Percentiles rank a stretch among this genome's conserved stretches.
Conservation (phyloP, 2,329 filamentous ascomycete species). For the Lasiodiplodia citricola region DNA sequence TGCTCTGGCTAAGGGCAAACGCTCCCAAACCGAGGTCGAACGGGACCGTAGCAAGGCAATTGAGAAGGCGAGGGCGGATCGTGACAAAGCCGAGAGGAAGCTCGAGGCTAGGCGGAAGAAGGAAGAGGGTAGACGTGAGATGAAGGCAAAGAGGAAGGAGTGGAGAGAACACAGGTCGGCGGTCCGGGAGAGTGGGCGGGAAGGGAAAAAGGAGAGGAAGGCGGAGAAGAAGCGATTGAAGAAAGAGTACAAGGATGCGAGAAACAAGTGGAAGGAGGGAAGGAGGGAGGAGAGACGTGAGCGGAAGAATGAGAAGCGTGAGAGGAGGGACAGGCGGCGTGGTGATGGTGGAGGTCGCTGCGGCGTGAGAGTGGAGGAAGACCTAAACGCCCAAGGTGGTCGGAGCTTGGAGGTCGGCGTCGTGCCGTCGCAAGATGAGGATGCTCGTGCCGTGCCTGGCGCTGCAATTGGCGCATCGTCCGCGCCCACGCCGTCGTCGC, state of each 20-base stretch:
- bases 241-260: conserved; percentile 26
- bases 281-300: conserved; percentile 11
- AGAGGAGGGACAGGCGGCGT: conserved; percentile 5
- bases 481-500: neutral
- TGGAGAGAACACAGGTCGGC: conserved; percentile 34
- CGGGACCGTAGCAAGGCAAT: conserved; percentile 36
- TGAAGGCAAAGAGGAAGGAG: conserved; percentile 32
- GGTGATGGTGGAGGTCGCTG: neutral
- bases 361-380: neutral
- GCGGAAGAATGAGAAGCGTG: neutral
- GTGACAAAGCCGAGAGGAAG: conserved; percentile 3
- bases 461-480: neutral
- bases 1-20: conserved; percentile 35
- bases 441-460: neutral
- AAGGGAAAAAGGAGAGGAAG: conserved; percentile 21
- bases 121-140: conserved; percentile 30
- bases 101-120: conserved; percentile 31
- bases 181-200: conserved; percentile 28
- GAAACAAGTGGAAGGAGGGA: conserved; percentile 7
- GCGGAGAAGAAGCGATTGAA: conserved; percentile 31
- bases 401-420: conserved; percentile 1
- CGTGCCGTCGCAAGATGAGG: neutral
- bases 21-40: conserved; percentile 32
- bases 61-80: conserved; percentile 31
- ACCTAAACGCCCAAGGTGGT: neutral